phyloP scores from a whole-genome alignment of 306 rosid species.

The Senna tora region DNA sequence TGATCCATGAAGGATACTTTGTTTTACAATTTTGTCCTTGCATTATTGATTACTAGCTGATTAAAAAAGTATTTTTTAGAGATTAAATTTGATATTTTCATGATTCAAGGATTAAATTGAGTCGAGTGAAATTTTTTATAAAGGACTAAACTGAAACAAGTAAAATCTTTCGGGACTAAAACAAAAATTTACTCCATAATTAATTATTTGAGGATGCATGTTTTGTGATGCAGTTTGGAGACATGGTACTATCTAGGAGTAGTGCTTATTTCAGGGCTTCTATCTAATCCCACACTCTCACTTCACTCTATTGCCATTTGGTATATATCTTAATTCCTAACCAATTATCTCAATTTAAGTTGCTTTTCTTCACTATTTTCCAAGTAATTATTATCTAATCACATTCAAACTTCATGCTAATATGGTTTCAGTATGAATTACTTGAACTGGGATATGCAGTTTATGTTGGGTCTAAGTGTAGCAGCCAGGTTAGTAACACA shows the following conservation, averaged over 20 bases:
- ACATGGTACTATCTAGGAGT: conserved; percentile 83
- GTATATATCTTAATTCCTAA: neutral
- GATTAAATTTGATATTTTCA: too few relatives aligned
- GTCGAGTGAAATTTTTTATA: too few relatives aligned
- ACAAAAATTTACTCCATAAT: too few relatives aligned
- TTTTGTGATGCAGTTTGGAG: conserved; percentile 70
- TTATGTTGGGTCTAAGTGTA: conserved; percentile 71
- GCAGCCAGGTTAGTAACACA: conserved; percentile 64
- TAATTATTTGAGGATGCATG: conserved; percentile 3
- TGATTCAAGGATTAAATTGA: too few relatives aligned
- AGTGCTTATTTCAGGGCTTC: conserved; percentile 79
- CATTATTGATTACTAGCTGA: too few relatives aligned
- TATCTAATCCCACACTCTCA: conserved; percentile 29
- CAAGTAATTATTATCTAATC: neutral
- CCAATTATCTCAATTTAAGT: neutral
- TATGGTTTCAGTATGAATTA: conserved; percentile 66
- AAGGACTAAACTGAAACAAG: too few relatives aligned
- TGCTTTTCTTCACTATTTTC: neutral
- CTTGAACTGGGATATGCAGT: conserved; percentile 66
- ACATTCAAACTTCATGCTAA: neutral
- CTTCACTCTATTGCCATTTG: conserved; percentile 23
- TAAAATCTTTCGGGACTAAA: too few relatives aligned
- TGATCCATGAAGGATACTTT: too few relatives aligned
- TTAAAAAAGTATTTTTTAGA: too few relatives aligned
- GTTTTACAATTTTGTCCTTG: too few relatives aligned